phyloP scores from a whole-genome alignment of 1,139 yeast genomes.

The Nakaseomyces sp. region DNA sequence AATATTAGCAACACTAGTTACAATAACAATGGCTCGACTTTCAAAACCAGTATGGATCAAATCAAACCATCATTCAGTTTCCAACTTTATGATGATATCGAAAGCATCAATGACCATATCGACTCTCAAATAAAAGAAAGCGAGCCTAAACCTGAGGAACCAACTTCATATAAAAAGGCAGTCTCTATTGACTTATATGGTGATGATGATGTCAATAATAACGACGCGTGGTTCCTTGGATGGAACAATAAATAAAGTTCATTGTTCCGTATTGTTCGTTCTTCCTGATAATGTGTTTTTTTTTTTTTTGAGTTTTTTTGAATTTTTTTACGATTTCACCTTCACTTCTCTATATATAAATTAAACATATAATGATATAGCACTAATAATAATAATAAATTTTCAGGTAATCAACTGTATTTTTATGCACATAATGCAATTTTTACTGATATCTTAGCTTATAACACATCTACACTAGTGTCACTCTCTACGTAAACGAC shows the following conservation, averaged over 20 bases:
- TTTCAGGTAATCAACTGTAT: too few relatives aligned
- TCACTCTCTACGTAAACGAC: too few relatives aligned
- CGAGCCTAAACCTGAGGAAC: conserved; percentile 10
- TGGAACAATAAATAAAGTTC: conserved; percentile 14
- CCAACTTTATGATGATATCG: conserved; percentile 18
- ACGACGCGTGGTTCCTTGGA: conserved; percentile 26
- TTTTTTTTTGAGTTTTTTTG: neutral
- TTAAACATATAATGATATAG: too few relatives aligned
- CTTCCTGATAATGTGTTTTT: neutral
- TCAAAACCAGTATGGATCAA: neutral
- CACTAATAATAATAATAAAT: too few relatives aligned
- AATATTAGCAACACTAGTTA: neutral
- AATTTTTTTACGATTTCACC: neutral
- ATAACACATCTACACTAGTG: too few relatives aligned
- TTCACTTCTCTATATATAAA: neutral
- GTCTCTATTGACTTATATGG: conserved; percentile 25
- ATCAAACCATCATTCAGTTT: conserved; percentile 11
- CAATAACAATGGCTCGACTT: neutral
- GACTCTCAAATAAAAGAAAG: neutral
- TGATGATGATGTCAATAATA: conserved; percentile 20
- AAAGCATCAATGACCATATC: conserved; percentile 2
- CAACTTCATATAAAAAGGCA: conserved; percentile 20
- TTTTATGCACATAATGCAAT: too few relatives aligned
- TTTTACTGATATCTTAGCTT: too few relatives aligned
- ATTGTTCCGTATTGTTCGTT: neutral